Evolutionary conservation across 495 filamentous ascomycete genomes (phyloP).

Genomic region (Umbilicaria muhlenbergii): DNA sequence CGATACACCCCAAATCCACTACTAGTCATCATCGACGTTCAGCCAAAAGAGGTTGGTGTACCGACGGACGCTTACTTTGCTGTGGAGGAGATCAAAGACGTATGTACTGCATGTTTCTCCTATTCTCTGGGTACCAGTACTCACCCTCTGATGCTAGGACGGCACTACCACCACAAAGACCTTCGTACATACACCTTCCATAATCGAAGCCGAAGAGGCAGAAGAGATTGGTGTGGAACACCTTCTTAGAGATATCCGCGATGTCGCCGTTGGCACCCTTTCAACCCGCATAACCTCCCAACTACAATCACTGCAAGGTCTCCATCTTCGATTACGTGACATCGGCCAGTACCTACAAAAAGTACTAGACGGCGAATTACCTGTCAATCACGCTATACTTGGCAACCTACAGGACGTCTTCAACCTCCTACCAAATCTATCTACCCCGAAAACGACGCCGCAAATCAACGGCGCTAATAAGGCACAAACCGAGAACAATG

Average conservation of each 20-base stretch:
- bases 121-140: conserved; percentile 8
- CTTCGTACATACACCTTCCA: conserved; percentile 97
- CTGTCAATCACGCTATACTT: conserved; percentile 92
- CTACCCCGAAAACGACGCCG: conserved; percentile 53
- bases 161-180: conserved; percentile 94
- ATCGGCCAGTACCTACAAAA: conserved; percentile 93
- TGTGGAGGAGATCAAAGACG: conserved; percentile 98
- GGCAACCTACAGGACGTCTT: conserved; percentile 98
- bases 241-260: conserved; percentile 90
- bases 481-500: conserved; percentile 51
- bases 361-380: conserved; percentile 79
- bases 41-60: conserved; percentile 95
- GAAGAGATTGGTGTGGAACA: conserved; percentile 99
- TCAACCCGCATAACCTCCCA: conserved; percentile 96
- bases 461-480: conserved; percentile 30
- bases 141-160: conserved; percentile 41
- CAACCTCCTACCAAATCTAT: conserved; percentile 93
- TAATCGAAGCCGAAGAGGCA: conserved; percentile 96
- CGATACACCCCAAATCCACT: conserved; percentile 93
- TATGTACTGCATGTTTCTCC: conserved; percentile 30
- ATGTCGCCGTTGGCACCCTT: conserved; percentile 96
- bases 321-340: conserved; percentile 88
- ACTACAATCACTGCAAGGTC: conserved; percentile 89
- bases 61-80: conserved; percentile 99
- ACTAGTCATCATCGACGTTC: conserved; percentile 95